Conservation (phyloP, 345 rosid genomes). For the Populus alba region DNA sequence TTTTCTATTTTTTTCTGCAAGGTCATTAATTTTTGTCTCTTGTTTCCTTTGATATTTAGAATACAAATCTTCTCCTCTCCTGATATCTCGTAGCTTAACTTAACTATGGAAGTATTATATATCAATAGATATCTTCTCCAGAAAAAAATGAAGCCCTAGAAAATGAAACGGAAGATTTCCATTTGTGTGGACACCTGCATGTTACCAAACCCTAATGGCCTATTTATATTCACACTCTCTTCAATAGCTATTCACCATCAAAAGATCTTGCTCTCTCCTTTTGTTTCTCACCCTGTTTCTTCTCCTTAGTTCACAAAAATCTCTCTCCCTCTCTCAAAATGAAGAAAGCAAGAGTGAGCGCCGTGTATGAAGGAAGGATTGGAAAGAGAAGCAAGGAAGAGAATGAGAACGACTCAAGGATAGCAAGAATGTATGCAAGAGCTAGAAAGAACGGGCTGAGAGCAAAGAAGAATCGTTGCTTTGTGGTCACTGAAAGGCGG, state of each 20-base stretch:
- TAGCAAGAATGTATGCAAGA: not conserved
- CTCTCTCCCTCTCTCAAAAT: not conserved
- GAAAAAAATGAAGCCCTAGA: not conserved
- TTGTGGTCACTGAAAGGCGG: not conserved
- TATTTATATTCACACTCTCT: not conserved
- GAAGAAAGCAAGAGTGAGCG: constrained; percentile 2
- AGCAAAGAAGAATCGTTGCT: not conserved
- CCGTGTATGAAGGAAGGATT: not conserved
- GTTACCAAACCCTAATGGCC: not conserved
- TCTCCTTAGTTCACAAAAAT: not conserved
- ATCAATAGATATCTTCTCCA: not conserved
- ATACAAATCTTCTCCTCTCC: not conserved
- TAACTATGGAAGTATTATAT: not conserved
- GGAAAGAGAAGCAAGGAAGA: not conserved
- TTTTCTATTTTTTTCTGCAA: not conserved
- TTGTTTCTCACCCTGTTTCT: not conserved
- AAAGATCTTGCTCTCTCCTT: not conserved
- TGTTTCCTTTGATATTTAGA: no score
- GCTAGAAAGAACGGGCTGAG: not conserved
- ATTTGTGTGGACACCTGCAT: not conserved
- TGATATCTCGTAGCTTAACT: not conserved
- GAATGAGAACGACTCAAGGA: not conserved
- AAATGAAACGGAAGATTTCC: not conserved
- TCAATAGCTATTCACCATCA: not conserved
- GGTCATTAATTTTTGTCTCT: not conserved